phyloP scores from a whole-genome alignment of 1,284 basidiomycete species.

The Paramarasmius palmivorus region DNA sequence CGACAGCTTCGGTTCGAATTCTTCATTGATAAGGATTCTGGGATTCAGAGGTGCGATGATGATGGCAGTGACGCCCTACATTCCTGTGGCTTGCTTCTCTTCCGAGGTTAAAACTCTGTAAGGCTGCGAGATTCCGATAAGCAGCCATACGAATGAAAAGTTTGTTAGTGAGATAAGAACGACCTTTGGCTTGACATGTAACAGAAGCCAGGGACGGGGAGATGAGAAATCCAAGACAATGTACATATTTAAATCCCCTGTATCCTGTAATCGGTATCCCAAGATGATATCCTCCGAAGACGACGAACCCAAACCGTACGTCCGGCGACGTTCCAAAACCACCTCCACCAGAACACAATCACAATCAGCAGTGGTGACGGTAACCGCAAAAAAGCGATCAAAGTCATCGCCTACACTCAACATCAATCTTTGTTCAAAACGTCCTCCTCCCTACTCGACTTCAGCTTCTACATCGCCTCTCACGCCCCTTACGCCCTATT shows the following conservation, averaged over 20 bases:
- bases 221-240: not conserved
- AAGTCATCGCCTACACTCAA: not conserved
- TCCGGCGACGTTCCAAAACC: not conserved
- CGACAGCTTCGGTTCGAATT: too few species aligned
- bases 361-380: not conserved
- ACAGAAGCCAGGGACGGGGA: too few species aligned
- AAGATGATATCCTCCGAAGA: conserved; percentile 1
- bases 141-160: too few species aligned
- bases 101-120: too few species aligned
- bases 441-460: not conserved
- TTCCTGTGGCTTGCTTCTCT: too few species aligned
- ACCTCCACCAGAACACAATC: not conserved
- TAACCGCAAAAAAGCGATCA: not conserved
- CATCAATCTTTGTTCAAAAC: not conserved
- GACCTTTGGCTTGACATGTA: too few species aligned
- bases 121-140: too few species aligned
- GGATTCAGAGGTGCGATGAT: too few species aligned
- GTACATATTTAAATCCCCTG: not conserved
- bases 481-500: not conserved
- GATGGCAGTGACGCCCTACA: too few species aligned
- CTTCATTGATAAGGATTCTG: too few species aligned
- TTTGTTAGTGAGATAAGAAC: too few species aligned
- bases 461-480: not conserved
- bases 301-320: not conserved
- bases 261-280: not conserved